These are phyloP conservation scores for Dactylonectria macrodidyma DNA, from an alignment of 2,329 filamentous ascomycete species.

Conservation along the genomic window DNA sequence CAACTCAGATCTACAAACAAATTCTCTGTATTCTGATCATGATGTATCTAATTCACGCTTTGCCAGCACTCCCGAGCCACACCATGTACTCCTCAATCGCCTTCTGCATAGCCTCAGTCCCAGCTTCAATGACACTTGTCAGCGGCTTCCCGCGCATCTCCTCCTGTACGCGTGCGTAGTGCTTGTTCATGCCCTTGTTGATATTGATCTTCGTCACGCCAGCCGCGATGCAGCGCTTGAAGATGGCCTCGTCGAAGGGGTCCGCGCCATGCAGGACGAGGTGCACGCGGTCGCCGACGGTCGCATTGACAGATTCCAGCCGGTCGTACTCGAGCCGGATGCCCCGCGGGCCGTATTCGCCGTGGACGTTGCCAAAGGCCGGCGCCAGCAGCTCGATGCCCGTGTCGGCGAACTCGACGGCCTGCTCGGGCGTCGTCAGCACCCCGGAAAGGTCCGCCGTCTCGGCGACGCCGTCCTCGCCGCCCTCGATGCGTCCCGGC, in stretches of 20 bases:
- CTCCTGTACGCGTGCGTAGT: constrained; percentile 60
- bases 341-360: constrained; percentile 78
- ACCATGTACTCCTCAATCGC: constrained; percentile 64
- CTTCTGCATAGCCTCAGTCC: constrained; percentile 62
- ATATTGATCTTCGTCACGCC: constrained; percentile 67
- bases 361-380: constrained; percentile 84
- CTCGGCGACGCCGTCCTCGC: constrained; percentile 81
- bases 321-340: constrained; percentile 45
- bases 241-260: constrained; percentile 62
- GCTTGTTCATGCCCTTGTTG: constrained; percentile 67
- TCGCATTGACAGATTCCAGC: constrained; percentile 53
- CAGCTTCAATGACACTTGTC: constrained; percentile 63
- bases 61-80: constrained; percentile 62
- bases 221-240: constrained; percentile 59
- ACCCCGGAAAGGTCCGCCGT: constrained; percentile 60
- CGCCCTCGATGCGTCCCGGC: constrained; percentile 53
- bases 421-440: constrained; percentile 78
- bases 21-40: no score
- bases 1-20: no score
- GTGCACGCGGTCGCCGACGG: constrained; percentile 61
- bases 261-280: constrained; percentile 65
- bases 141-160: constrained; percentile 63
- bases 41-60: constrained; percentile 49
- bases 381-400: constrained; percentile 83
- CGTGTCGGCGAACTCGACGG: constrained; percentile 77